Evolutionary conservation across 192 early-diverging fungal genomes (phyloP).

Genomic region (Mortierella hygrophila): DNA sequence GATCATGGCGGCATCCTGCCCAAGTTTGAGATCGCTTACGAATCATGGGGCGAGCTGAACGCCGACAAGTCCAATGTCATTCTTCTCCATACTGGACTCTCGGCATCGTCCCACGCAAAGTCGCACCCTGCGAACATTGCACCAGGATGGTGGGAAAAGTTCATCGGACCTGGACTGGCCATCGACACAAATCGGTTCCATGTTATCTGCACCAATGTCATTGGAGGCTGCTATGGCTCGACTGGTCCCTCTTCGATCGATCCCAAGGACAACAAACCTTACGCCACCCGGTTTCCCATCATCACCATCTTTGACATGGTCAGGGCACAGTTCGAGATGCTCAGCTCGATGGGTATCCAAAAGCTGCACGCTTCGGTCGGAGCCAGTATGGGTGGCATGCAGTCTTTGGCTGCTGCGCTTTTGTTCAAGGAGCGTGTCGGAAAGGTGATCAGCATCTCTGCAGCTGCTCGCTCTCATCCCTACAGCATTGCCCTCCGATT

Average conservation of each 20-base stretch:
- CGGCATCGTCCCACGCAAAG: constrained; percentile 92
- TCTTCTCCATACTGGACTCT: constrained; percentile 95
- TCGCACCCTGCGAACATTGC: constrained; percentile 82
- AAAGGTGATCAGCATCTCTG: constrained; percentile 87
- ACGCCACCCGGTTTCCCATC: constrained; percentile 92
- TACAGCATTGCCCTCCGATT: constrained; percentile 95
- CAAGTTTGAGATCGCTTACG: constrained; percentile 89
- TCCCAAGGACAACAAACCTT: constrained; percentile 79
- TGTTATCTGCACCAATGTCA: constrained; percentile 96
- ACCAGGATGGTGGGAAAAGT: constrained; percentile 98
- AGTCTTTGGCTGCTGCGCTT: constrained; percentile 87
- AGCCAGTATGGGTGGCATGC: constrained; percentile 97
- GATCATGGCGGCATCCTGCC: constrained; percentile 88
- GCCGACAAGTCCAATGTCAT: constrained; percentile 85
- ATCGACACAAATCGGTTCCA: constrained; percentile 96
- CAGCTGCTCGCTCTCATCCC: constrained; percentile 94
- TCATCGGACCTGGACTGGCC: constrained; percentile 92
- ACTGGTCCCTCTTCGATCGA: constrained; percentile 92
- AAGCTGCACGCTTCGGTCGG: constrained; percentile 92
- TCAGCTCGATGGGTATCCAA: constrained; percentile 84
- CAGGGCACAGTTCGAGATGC: constrained; percentile 90
- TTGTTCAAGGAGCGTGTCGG: constrained; percentile 87
- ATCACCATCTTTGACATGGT: constrained; percentile 97
- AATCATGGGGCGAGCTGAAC: constrained; percentile 96
- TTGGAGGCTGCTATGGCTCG: constrained; percentile 97